phyloP scores from a whole-genome alignment of 2,329 filamentous ascomycete genomes.

The Mollisia scopiformis region DNA sequence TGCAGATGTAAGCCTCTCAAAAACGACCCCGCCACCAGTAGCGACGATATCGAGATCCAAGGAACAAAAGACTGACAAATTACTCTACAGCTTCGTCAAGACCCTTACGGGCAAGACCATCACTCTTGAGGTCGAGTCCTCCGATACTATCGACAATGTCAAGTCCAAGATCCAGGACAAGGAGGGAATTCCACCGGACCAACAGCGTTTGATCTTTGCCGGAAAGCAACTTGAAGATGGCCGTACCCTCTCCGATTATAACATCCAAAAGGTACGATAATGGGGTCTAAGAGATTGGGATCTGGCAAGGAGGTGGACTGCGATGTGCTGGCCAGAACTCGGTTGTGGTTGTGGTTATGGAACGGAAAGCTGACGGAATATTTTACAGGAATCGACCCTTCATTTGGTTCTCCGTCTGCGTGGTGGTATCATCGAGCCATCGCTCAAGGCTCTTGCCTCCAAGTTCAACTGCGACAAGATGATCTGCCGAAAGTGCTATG shows the following conservation, averaged over 20 bases:
- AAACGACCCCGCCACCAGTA: slow-evolving; percentile 28
- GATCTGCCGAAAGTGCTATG: slow-evolving; percentile 99
- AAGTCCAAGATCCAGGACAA: slow-evolving; percentile 99
- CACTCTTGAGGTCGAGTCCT: slow-evolving; percentile 99
- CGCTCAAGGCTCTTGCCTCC: slow-evolving; percentile 95
- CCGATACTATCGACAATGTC: slow-evolving; percentile 99
- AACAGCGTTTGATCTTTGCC: slow-evolving; percentile 98
- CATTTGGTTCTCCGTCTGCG: slow-evolving; percentile 98
- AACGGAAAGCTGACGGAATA: slow-evolving; percentile 22
- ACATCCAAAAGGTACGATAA: slow-evolving; percentile 91
- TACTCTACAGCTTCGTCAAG: slow-evolving; percentile 87
- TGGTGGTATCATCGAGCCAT: slow-evolving; percentile 99
- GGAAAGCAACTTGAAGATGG: slow-evolving; percentile 99
- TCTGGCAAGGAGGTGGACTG: background rate
- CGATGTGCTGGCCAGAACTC: no score
- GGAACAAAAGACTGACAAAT: slow-evolving; percentile 26
- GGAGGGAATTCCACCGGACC: slow-evolving; percentile 97
- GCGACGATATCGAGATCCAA: slow-evolving; percentile 20
- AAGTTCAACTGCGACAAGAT: slow-evolving; percentile 99
- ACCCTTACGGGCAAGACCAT: slow-evolving; percentile 99
- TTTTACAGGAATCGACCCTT: slow-evolving; percentile 85
- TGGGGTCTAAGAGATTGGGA: no score
- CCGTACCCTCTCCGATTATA: slow-evolving; percentile 96
- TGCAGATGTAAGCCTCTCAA: slow-evolving; percentile 82
- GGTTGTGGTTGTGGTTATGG: no score